Percentiles rank a stretch among this genome's conserved stretches.
Conservation (phyloP, 768 basidiomycete genomes). For the Phanerodontia chrysosporium region DNA sequence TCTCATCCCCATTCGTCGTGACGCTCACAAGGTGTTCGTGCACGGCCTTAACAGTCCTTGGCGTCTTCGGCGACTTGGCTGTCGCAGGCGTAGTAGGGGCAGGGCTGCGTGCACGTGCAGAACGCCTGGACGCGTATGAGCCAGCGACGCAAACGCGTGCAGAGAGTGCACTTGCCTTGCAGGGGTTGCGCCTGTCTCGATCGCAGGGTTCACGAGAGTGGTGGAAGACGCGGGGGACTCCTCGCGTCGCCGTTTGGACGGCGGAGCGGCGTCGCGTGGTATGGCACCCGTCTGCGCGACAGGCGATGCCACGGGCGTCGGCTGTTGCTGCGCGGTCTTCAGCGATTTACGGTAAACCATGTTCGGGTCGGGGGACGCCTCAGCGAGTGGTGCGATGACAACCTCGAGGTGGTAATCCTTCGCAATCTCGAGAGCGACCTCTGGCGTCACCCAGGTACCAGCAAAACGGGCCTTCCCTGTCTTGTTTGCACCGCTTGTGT, state of each 20-base stretch:
- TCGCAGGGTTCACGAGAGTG: slow-evolving; percentile 1
- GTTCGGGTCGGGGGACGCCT: slow-evolving; percentile 73
- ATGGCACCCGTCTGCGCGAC: slow-evolving; percentile 27
- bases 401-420: slow-evolving; percentile 57
- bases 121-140: slow-evolving; percentile 33
- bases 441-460: slow-evolving; percentile 78
- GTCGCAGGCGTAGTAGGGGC: slow-evolving; percentile 24
- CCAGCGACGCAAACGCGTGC: slow-evolving; percentile 24
- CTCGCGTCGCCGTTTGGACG: slow-evolving; percentile 66
- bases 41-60: slow-evolving; percentile 34
- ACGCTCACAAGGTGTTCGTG: slow-evolving; percentile 35
- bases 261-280: slow-evolving; percentile 40
- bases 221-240: slow-evolving; percentile 37
- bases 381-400: slow-evolving; percentile 61
- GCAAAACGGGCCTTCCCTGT: slow-evolving; percentile 68
- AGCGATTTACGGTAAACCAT: slow-evolving; percentile 74
- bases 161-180: neutral
- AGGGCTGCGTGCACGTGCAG: slow-evolving; percentile 40
- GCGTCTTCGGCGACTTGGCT: slow-evolving; percentile 28
- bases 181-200: slow-evolving; percentile 24
- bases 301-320: slow-evolving; percentile 30
- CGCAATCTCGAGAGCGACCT: slow-evolving; percentile 65
- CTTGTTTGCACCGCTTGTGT: slow-evolving; percentile 70
- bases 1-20: slow-evolving; percentile 56
- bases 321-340: slow-evolving; percentile 30